Percentiles rank a stretch among this genome's conserved stretches.
These are phyloP conservation scores for Rosa chinensis DNA, from an alignment of 306 rosid species.

Conservation along the genomic window DNA sequence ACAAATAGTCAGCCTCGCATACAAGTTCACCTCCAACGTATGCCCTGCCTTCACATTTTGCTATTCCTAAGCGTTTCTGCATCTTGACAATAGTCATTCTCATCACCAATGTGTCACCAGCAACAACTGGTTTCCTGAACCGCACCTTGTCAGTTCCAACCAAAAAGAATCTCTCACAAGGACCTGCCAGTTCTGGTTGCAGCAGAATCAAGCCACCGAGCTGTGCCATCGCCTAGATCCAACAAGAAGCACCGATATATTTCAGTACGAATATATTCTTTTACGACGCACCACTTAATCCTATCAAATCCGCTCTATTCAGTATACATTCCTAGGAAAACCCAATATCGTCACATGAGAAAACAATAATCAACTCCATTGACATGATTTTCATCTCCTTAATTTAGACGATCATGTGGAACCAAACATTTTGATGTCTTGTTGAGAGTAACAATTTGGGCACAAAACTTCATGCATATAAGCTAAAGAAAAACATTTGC, in stretches of 20 bases:
- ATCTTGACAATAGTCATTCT: conserved; percentile 74
- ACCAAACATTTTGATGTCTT: background rate
- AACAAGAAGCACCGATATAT: background rate
- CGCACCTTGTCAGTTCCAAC: conserved; percentile 90
- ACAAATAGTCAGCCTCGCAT: conserved; percentile 84
- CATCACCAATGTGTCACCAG: conserved; percentile 92
- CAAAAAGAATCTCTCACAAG: conserved; percentile 74
- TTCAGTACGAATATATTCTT: background rate
- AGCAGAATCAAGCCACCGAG: conserved; percentile 89
- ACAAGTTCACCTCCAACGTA: conserved; percentile 90
- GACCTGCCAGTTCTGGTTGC: conserved; percentile 85
- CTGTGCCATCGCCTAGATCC: conserved; percentile 85
- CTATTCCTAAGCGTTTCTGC: conserved; percentile 85
- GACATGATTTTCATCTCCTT: background rate
- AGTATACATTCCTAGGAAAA: background rate
- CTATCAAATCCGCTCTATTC: background rate
- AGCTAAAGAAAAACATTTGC: background rate
- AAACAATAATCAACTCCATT: background rate
- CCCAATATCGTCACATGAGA: background rate
- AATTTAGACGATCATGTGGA: background rate
- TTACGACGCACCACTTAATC: too few relatives aligned
- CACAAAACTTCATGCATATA: background rate
- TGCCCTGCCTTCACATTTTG: conserved; percentile 92
- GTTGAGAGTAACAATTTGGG: background rate
- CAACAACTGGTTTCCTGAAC: conserved; percentile 82